phyloP scores from a whole-genome alignment of 352 stramenopile genomes.

The Globisporangium nunn region DNA sequence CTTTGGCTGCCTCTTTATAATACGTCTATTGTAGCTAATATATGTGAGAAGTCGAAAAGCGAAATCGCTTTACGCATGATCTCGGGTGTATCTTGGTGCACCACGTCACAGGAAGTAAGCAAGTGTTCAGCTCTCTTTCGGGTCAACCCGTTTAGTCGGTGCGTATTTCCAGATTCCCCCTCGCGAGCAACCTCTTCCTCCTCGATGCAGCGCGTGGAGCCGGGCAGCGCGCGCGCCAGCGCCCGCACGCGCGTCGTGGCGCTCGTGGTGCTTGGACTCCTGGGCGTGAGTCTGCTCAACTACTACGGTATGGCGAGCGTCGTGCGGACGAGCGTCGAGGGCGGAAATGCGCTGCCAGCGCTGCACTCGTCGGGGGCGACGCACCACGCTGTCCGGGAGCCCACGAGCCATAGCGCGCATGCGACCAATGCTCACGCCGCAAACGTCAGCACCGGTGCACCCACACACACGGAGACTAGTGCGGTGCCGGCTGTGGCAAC shows the following conservation, averaged over 20 bases:
- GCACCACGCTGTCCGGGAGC: not conserved
- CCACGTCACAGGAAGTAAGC: too few species aligned
- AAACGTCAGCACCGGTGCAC: not conserved
- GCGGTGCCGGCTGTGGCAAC: not conserved
- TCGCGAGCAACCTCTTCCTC: not conserved
- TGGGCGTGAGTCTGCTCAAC: constrained; percentile 25
- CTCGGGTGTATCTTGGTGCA: too few species aligned
- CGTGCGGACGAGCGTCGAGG: constrained; percentile 3
- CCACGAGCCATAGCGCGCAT: not conserved
- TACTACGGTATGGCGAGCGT: constrained; percentile 22
- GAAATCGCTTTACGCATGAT: too few species aligned
- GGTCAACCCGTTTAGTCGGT: too few species aligned
- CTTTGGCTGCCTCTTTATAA: too few species aligned
- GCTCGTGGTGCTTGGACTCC: constrained; percentile 15
- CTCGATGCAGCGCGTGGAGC: constrained; percentile 11
- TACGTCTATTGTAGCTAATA: too few species aligned
- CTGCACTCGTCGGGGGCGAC: constrained; percentile 14
- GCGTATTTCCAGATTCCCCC: not conserved
- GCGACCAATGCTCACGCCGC: not conserved
- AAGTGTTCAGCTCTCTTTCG: too few species aligned
- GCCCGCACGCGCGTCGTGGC: constrained; percentile 10
- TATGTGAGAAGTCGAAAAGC: too few species aligned
- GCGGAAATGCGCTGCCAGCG: constrained; percentile 11
- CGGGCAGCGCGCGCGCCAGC: constrained; percentile 4
- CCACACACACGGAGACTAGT: not conserved